Evolutionary conservation across 768 basidiomycete species (phyloP).

Genomic region (Leccinum aurantiacum): DNA sequence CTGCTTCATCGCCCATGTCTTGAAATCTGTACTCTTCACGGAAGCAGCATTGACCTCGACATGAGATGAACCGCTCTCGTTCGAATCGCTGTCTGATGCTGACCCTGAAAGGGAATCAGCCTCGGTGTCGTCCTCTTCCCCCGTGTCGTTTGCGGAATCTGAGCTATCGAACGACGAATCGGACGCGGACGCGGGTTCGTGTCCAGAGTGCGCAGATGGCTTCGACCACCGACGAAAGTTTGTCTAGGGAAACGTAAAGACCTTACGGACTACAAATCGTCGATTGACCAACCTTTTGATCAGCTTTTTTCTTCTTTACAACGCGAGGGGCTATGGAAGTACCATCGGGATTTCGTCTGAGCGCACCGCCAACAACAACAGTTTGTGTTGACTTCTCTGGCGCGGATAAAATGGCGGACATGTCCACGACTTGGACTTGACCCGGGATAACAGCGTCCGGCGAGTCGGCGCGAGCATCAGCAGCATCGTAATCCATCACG

Average conservation of each 20-base stretch:
- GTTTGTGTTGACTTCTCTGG: conserved; percentile 18
- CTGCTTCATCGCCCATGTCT: conserved; percentile 87
- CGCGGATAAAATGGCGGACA: conserved; percentile 7
- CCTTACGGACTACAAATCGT: conserved; percentile 4
- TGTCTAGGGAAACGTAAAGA: conserved; percentile 27
- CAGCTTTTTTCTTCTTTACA: conserved; percentile 43
- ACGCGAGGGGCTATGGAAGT: conserved; percentile 48
- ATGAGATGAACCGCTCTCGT: conserved; percentile 19
- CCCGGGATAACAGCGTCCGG: neutral
- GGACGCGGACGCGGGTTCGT: conserved; percentile 37
- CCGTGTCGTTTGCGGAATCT: conserved; percentile 65
- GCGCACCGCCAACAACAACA: conserved; percentile 60
- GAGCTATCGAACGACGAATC: conserved; percentile 78
- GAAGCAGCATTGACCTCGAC: conserved; percentile 19
- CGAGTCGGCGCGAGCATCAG: conserved; percentile 14
- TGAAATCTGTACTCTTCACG: conserved; percentile 62
- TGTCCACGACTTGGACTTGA: conserved; percentile 18
- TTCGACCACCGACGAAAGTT: conserved; percentile 54
- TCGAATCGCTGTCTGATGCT: conserved; percentile 21
- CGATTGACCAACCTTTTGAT: conserved; percentile 41
- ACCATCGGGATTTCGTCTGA: conserved; percentile 68
- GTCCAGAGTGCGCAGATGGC: conserved; percentile 28
- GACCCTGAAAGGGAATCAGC: conserved; percentile 14
- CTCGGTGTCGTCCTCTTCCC: conserved; percentile 25
- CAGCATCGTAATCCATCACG: conserved; percentile 24